Evolutionary conservation across 129 eudicot species (phyloP).

Genomic region (Helichrysum umbraculigerum): DNA sequence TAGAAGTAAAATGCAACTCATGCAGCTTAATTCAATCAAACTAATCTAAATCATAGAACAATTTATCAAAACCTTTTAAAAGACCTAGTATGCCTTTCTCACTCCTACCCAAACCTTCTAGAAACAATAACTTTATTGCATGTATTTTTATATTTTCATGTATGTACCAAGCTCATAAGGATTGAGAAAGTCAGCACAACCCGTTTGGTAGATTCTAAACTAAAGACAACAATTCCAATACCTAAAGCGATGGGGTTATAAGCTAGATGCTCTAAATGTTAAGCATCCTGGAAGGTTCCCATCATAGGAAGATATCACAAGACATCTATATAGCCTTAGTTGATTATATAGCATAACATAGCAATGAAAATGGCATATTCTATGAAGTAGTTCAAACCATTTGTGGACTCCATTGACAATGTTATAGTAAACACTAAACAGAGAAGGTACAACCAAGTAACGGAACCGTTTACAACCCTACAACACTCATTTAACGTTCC

Average conservation of each 20-base stretch:
- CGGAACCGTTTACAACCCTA: constrained; percentile 11
- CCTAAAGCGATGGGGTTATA: neutral
- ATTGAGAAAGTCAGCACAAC: constrained; percentile 9
- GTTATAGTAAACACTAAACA: constrained; percentile 18
- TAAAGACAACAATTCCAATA: neutral
- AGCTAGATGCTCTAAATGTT: constrained; percentile 4
- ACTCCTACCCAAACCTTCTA: neutral
- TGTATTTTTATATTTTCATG: neutral
- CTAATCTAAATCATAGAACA: constrained; percentile 6
- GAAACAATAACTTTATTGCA: neutral
- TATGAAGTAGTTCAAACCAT: constrained; percentile 21
- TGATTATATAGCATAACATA: constrained; percentile 11
- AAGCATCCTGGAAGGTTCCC: constrained; percentile 13
- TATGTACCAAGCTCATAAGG: neutral
- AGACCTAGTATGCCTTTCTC: neutral
- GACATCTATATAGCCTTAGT: constrained; percentile 11
- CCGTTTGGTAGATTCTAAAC: neutral
- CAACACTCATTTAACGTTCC: neutral
- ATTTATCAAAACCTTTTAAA: neutral
- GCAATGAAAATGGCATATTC: neutral
- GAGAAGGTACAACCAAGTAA: constrained; percentile 1
- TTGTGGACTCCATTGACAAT: constrained; percentile 8
- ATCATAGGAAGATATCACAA: constrained; percentile 10
- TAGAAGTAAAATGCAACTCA: too few species aligned
- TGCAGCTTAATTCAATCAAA: neutral